Evolutionary conservation across 305 asterid genomes (phyloP).

Genomic region (Fraxinus baroniana): DNA sequence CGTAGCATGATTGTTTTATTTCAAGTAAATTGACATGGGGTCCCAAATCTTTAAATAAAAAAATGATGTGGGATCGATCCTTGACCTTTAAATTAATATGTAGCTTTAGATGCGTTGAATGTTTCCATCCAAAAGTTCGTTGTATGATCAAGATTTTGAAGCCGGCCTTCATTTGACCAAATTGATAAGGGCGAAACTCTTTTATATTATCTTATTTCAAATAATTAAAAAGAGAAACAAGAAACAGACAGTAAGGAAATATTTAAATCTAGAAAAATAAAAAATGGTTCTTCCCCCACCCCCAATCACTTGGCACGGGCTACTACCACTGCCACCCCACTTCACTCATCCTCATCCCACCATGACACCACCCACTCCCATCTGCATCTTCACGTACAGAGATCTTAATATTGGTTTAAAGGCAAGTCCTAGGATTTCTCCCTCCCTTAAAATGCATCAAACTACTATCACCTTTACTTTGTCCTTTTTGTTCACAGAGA

Average conservation of each 20-base stretch:
- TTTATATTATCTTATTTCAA: no score
- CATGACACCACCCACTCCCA: no score
- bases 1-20: not conserved
- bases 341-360: no score
- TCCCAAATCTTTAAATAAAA: no score
- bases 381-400: no score
- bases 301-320: not conserved
- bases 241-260: not conserved
- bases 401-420: not conserved
- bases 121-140: not conserved
- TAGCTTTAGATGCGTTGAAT: not conserved
- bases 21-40: not conserved
- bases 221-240: not conserved
- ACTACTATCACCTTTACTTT: not conserved
- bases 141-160: not conserved
- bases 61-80: not conserved
- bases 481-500: not conserved
- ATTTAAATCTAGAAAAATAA: not conserved
- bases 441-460: not conserved
- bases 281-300: no score
- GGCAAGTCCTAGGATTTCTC: not conserved
- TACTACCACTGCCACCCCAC: not conserved
- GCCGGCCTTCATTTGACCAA: not conserved
- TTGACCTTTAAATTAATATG: not conserved
- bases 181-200: no score